Base-by-base conservation (phyloP, 2,329 filamentous ascomycete species). In the Aspergillus spinulosporus region DNA sequence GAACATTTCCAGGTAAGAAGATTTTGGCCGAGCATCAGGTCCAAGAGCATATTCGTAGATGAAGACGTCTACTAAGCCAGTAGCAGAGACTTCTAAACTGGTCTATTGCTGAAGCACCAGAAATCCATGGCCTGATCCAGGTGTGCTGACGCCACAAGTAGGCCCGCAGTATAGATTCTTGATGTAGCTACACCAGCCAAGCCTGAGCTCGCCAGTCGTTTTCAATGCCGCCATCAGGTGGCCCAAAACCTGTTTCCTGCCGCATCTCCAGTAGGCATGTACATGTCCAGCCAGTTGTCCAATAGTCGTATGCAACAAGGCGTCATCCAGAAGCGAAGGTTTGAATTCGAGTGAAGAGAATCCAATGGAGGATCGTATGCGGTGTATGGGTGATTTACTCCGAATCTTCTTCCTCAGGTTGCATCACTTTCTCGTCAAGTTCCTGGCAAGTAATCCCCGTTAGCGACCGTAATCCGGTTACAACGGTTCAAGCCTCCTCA, bases 361-460 rank as follows among this genome's bases (percentile, higher is more conserved):
- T 11, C 43, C 21, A 29, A 43, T 9, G 11, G 5, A 37, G 14
- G 34, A 12, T 5, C 5, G 11, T 15, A 40, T 11, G 11, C 32
- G 9, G 11, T n/a, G 21, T 21, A 21, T 21, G 21, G 21, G 21
- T 26, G 7, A 15, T 53, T 62, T 68, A 75, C 55, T 77, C 75
- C 0, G 75, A 77, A 43, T 76, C 76, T 11, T 74, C 76, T 52
- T 78, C 76, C 15, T 78, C 75, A 1, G 76, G 74, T 59, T 77
- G 74, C 72, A 77, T 74, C 37, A 78, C 73, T 58, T 77, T 78
- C 47, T 76, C 73, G 48, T 77, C 74, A n/a, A 78, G 72, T 55
- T 78, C 76, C 76, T 78, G 59, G n/a, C 9, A 29, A 34, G n/a
- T 9, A 37, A 12, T 12, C 9, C 37, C 15, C 31, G 34, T 55